These are phyloP conservation scores for Coix lacrymajobi DNA, from an alignment of 176 grass and related monocot genomes.

Conservation along the genomic window DNA sequence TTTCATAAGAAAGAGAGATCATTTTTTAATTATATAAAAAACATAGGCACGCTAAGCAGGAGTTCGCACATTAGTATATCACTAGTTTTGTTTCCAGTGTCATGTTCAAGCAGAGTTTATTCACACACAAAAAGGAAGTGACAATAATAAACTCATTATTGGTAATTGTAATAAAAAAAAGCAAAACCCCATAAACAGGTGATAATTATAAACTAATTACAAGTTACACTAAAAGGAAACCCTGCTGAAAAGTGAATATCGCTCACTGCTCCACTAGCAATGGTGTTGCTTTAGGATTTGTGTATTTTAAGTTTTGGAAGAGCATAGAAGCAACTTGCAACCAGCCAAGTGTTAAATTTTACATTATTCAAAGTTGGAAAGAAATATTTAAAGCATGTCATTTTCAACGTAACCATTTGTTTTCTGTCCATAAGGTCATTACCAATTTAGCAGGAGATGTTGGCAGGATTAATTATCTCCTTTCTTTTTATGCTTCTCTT, in stretches of 20 bases:
- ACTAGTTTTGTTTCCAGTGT: not conserved
- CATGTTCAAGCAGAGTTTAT: not conserved
- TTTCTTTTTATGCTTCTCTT: not conserved
- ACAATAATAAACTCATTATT: not conserved
- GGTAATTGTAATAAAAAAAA: not conserved
- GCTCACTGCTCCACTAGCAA: not conserved
- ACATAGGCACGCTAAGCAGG: not conserved
- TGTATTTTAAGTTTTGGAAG: not conserved
- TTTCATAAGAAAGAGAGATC: not conserved
- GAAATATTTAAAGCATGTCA: not conserved
- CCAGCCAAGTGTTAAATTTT: not conserved
- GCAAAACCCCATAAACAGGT: not conserved
- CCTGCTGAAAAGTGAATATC: not conserved
- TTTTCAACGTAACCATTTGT: not conserved
- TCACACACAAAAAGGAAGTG: not conserved
- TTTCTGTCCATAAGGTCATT: not conserved
- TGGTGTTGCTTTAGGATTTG: not conserved
- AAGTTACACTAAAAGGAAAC: not conserved
- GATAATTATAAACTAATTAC: not conserved
- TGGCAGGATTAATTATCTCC: conserved; percentile 1
- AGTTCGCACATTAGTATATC: not conserved
- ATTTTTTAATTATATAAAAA: not conserved
- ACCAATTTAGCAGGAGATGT: not conserved
- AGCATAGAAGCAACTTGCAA: not conserved
- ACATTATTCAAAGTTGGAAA: not conserved